phyloP scores from a whole-genome alignment of 352 stramenopile species.

The Globisporangium nodosum region DNA sequence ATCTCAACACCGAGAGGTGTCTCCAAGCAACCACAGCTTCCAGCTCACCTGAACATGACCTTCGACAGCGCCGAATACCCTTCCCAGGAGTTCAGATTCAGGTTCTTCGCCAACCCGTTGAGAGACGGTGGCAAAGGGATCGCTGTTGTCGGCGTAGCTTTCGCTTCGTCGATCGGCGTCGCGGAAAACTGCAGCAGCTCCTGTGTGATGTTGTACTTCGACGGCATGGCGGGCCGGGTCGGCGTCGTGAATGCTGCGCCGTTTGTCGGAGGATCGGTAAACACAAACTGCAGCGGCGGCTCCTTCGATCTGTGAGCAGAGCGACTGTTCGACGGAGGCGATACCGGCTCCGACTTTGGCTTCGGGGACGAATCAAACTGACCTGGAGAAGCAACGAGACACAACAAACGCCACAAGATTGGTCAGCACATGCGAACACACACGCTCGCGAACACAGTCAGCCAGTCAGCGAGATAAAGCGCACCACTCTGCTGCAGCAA shows the following conservation, averaged over 20 bases:
- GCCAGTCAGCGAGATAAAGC: slow-evolving; percentile 1
- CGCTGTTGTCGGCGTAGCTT: slow-evolving; percentile 7
- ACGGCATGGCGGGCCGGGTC: slow-evolving; percentile 4
- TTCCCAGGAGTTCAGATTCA: slow-evolving; percentile 56
- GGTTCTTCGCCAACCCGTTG: slow-evolving; percentile 29
- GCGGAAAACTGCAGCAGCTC: slow-evolving; percentile 17
- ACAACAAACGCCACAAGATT: not conserved
- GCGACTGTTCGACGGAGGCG: not conserved
- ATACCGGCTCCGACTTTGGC: not conserved
- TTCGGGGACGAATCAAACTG: slow-evolving; percentile 7
- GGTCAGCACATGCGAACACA: not conserved
- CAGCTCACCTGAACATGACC: slow-evolving; percentile 58
- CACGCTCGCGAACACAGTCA: not conserved
- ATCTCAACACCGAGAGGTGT: not conserved
- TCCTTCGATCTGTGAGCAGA: not conserved
- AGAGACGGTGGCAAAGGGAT: slow-evolving; percentile 15
- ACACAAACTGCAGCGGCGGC: slow-evolving; percentile 9
- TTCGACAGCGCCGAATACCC: slow-evolving; percentile 71
- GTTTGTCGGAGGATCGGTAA: slow-evolving; percentile 11
- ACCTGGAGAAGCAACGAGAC: slow-evolving; percentile 4
- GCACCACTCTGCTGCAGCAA: slow-evolving; percentile 47
- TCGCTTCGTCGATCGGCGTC: slow-evolving; percentile 5
- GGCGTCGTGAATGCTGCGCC: slow-evolving; percentile 14
- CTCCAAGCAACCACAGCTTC: not conserved
- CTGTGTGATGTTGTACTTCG: slow-evolving; percentile 19